Evolutionary conservation across 2,329 filamentous ascomycete genomes (phyloP).

Genomic region (Zymoseptoria passerinii): DNA sequence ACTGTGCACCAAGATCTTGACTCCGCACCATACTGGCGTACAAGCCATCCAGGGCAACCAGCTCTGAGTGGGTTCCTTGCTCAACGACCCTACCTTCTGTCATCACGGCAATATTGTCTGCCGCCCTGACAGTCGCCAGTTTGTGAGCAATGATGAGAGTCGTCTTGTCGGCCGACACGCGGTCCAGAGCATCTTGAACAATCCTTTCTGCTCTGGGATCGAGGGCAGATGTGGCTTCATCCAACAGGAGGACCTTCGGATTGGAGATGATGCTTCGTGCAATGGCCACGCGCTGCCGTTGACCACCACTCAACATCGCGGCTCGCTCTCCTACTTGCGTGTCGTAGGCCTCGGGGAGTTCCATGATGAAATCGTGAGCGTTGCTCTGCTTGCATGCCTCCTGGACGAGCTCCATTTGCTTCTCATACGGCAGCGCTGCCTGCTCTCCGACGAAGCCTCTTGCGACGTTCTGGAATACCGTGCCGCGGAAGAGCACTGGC

Average conservation of each 20-base stretch:
- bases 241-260: slow-evolving; percentile 29
- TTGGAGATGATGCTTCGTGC: slow-evolving; percentile 31
- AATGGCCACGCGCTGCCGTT: slow-evolving; percentile 31
- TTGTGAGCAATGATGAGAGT: slow-evolving; percentile 38
- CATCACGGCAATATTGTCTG: slow-evolving; percentile 41
- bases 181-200: slow-evolving; percentile 29
- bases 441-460: slow-evolving; percentile 29
- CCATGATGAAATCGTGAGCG: slow-evolving; percentile 32
- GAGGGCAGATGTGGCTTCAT: slow-evolving; percentile 33
- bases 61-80: slow-evolving; percentile 35
- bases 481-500: slow-evolving; percentile 29
- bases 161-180: slow-evolving; percentile 27
- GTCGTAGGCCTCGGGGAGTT: slow-evolving; percentile 29
- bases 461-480: slow-evolving; percentile 31
- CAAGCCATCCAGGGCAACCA: slow-evolving; percentile 32
- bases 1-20: slow-evolving; percentile 37
- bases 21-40: slow-evolving; percentile 39
- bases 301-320: slow-evolving; percentile 28
- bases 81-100: slow-evolving; percentile 37
- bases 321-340: slow-evolving; percentile 30
- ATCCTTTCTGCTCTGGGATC: slow-evolving; percentile 29
- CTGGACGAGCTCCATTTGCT: slow-evolving; percentile 26
- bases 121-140: slow-evolving; percentile 36
- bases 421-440: slow-evolving; percentile 30
- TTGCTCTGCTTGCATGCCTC: slow-evolving; percentile 29